These are phyloP conservation scores for Nothomitra cinnamomea DNA, from an alignment of 2,329 filamentous ascomycete genomes.

Conservation along the genomic window DNA sequence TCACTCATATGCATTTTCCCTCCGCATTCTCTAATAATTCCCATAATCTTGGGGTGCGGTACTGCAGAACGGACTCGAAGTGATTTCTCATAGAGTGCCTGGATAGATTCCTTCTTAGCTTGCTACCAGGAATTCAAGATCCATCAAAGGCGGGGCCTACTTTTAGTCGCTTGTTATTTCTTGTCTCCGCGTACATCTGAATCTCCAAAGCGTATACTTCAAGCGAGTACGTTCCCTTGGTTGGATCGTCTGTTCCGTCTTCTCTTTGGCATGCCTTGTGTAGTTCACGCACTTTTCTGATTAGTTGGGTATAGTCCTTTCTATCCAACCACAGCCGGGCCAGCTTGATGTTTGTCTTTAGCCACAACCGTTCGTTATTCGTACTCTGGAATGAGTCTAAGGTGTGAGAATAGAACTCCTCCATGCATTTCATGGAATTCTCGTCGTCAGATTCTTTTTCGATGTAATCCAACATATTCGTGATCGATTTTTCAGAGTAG, in stretches of 20 bases:
- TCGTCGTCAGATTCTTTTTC: conserved; percentile 69
- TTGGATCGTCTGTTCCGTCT: conserved; percentile 79
- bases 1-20: conserved; percentile 99
- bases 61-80: conserved; percentile 91
- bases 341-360: conserved; percentile 97
- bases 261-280: conserved; percentile 76
- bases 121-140: neutral
- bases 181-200: conserved; percentile 93
- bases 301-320: conserved; percentile 67
- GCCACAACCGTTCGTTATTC: conserved; percentile 91
- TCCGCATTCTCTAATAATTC: conserved; percentile 93
- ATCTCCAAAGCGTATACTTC: conserved; percentile 97
- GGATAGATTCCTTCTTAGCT: neutral
- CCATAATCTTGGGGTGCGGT: conserved; percentile 97
- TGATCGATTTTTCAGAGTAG: conserved; percentile 98
- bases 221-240: conserved; percentile 88
- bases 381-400: conserved; percentile 90
- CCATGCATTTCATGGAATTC: conserved; percentile 65
- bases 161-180: conserved; percentile 96
- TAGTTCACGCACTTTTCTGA: conserved; percentile 71
- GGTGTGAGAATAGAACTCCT: conserved; percentile 86
- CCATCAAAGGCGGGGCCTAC: conserved; percentile 17
- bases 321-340: conserved; percentile 80
- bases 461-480: conserved; percentile 96
- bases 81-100: conserved; percentile 74